Evolutionary conservation across 129 eudicot genomes (phyloP), one percentile per base, ranked within the genome.

Genomic region (Escallonia rubra): DNA sequence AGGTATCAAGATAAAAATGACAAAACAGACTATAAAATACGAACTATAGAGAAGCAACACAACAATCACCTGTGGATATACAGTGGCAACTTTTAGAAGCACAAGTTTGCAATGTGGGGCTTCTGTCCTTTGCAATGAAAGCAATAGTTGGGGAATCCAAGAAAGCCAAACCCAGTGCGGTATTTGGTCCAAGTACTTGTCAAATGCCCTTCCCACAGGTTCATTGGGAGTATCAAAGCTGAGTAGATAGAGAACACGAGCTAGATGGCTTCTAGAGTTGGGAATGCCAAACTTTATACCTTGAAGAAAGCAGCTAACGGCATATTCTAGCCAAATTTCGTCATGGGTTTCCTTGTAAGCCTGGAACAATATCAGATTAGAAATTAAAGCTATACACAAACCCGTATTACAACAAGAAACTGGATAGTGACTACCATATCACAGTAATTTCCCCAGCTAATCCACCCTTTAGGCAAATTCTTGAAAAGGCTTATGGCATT

Each of bases 151-250:
- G 11, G 99, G 99, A 70, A 94, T 94, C 99, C 99, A 94, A 60
- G 99, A 89, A 64, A 94, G 97, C 99, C 99, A 94, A 64, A 94
- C 99, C 99, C 97, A 94, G 54, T 89, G 86, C 10, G 99, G 99
- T 60, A 94, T 83, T 68, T 94, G 97, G 50, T 94, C 97, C 81
- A 94, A 74, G 76, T 76, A 89, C 72, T 89, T 94, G 72, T 94
- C 99, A 71, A 94, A 94, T 48, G 99, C 83, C 79, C 85, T 81
- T 40, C 99, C 99, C 43, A 86, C 99, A 56, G 93, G 85, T 76
- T 89, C 99, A 75, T 72, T 83, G 65, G 96, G 90, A 63, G 97
- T 85, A 76, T 94, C 99, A 79, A 94, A 94, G 72, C 97, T 94
- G 68, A 94, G 92, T 79, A 94, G 99, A 78, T 89, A 94, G 16